Base-by-base conservation (phyloP, 148 eudicot genomes). In the Vaccinium vitisidaea region DNA sequence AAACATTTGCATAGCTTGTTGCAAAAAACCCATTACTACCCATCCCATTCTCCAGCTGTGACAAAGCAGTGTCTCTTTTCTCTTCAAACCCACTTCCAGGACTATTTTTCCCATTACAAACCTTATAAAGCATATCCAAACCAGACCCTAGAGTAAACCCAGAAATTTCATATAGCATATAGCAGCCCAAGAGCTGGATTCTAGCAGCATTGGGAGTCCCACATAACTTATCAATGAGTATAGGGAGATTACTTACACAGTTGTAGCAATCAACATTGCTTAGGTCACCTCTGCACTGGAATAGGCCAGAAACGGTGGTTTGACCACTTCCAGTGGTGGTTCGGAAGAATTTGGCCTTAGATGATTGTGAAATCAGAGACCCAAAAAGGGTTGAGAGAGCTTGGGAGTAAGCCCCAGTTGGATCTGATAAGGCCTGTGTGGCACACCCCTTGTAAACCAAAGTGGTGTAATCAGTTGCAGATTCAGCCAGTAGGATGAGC, bases 401-500 rank as follows among this genome's bases (percentile, higher is more conserved):
- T 83, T 94, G 98, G 4, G 96, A 83, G 86, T 92, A 94, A 5
- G 81, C 82, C 12, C 98, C 98, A 63, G 86, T 90, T 85, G 99
- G 98, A 95, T 97, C 98, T 91, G 98, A 85, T 43, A 97, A 77
- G 25, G 87, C 69, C 82, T 94, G 94, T 79, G 92, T 95, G 25
- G 98, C 90, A 83, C 99, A 97, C 1, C 99, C 99, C 83, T 91
- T 95, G 98, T 97, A 97, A 3, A 95, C 93, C 75, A 97, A 67
- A 18, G 86, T 86, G 0, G 92, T 85, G 91, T 86, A 89, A 21
- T 90, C 96, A 21, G 89, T 82, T 82, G 84, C 92, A 50, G 94
- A 91, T 85, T 85, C 69, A 82, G 92, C 77, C 1, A 56, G 53
- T 19, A 79, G 84, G 25, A 84, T 74, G 82, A 54, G 85, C 4